Base-by-base conservation (phyloP, 495 filamentous ascomycete genomes). In the Hypoxylon intermedium region DNA sequence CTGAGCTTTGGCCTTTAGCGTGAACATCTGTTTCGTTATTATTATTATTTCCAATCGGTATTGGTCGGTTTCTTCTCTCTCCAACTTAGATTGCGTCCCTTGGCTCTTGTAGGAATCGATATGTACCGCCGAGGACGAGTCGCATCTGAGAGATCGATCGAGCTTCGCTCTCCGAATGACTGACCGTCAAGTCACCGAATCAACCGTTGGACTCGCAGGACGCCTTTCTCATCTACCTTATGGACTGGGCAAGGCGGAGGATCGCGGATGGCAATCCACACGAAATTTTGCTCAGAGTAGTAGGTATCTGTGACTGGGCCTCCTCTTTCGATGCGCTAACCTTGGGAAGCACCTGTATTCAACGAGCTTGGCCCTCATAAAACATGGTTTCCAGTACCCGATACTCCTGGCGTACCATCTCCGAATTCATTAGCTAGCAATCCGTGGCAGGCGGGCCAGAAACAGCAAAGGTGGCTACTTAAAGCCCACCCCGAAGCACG, bases 401-500 rank as follows among this genome's bases (percentile, higher is more conserved):
- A 54, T n/a, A 36, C 46, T 45, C 50, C 15, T 31, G 33, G 45
- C 18, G 16, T 31, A 24, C 46, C 41, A 34, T 33, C 42, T 19
- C 47, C 43, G 28, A 31, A 37, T 23, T 53, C 62, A 43, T 58
- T 56, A 6, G 26, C 58, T 37, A 59, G 50, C 23, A 51, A 33
- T 0, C 48, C 63, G 5, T 63, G 47, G 36, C 31, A 72, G 24
- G 21, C 54, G 20, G 51, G 38, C 26, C 67, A 57, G 31, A 47
- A 61, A 4, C 74, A 77, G 46, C 66, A 68, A n/a, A 71, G 60
- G 43, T 77, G 72, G 72, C 67, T 79, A 12, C 23, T 73, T 2
- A 73, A 71, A 24, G 30, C 58, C 6, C 53, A 74, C 28, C 77
- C 77, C 2, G 75, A 78, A 41, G 76, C 76, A 11, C 68, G 63